Conservation (phyloP, 768 basidiomycete species). For the Crepidotus variabilis region DNA sequence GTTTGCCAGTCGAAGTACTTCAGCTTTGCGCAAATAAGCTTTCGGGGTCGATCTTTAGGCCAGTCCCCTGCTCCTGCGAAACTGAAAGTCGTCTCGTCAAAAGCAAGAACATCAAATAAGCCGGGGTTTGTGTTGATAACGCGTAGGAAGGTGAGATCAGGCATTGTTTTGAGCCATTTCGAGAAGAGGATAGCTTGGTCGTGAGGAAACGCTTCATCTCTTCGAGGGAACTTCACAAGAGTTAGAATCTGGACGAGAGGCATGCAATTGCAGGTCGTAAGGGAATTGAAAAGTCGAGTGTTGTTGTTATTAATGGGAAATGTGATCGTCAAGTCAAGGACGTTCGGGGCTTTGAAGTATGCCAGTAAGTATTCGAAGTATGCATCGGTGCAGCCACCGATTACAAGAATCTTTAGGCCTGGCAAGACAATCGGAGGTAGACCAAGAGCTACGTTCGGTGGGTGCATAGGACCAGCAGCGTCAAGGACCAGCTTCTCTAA, state of each 20-base stretch:
- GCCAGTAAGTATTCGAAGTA: conserved; percentile 46
- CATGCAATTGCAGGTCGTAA: conserved; percentile 39
- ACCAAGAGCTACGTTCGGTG: not conserved
- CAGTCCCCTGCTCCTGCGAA: conserved; percentile 6
- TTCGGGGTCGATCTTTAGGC: not conserved
- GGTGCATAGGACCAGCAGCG: conserved; percentile 53
- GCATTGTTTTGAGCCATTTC: conserved; percentile 57
- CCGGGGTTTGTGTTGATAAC: conserved; percentile 38
- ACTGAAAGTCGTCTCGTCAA: conserved; percentile 25
- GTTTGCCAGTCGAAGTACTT: conserved; percentile 43
- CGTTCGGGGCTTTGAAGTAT: conserved; percentile 52
- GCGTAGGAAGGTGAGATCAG: conserved; percentile 46
- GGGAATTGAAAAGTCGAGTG: conserved; percentile 36
- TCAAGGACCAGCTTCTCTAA: conserved; percentile 57
- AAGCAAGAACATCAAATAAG: conserved; percentile 47
- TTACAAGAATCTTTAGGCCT: conserved; percentile 44
- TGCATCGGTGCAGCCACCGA: conserved; percentile 50
- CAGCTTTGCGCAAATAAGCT: conserved; percentile 41
- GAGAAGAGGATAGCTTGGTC: conserved; percentile 29
- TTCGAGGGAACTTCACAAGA: conserved; percentile 33
- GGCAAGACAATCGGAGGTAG: conserved; percentile 42
- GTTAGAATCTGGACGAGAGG: conserved; percentile 53
- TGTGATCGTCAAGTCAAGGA: conserved; percentile 57
- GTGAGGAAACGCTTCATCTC: conserved; percentile 25
- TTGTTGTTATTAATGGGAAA: conserved; percentile 50